phyloP scores from a whole-genome alignment of 75 land plant genomes.

The Cupressus sempervirens region DNA sequence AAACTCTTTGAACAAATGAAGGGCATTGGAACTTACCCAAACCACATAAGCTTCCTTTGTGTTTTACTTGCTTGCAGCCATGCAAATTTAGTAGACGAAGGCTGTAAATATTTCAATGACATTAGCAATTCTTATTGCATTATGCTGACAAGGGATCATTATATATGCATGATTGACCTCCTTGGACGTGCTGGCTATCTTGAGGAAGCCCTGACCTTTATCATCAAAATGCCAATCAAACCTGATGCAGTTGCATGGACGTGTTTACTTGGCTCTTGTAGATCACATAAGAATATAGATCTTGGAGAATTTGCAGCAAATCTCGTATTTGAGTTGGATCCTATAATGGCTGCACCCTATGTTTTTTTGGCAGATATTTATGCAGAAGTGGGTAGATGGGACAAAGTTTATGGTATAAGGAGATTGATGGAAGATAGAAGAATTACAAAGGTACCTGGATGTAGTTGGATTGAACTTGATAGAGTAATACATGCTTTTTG shows the following conservation, averaged over 20 bases:
- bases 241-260: constrained; percentile 11
- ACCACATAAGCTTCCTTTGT: no score
- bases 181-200: no score
- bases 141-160: no score
- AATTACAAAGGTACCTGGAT: no score
- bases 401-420: not conserved
- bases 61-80: no score
- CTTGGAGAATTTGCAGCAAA: not conserved
- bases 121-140: constrained; percentile 3
- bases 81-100: not conserved
- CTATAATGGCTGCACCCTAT: constrained; percentile 2
- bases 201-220: no score
- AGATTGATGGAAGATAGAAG: no score
- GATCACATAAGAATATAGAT: constrained; percentile 8
- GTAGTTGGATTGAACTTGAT: no score
- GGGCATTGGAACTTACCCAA: no score
- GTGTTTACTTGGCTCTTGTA: constrained; percentile 9
- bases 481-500: no score
- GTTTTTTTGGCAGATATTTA: constrained; percentile 11
- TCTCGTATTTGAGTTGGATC: not conserved
- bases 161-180: no score
- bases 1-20: no score
- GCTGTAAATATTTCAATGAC: not conserved
- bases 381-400: constrained; percentile 12
- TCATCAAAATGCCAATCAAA: constrained; percentile 9